Conservation (phyloP, 2,329 filamentous ascomycete genomes). For the Epichloe sibirici region DNA sequence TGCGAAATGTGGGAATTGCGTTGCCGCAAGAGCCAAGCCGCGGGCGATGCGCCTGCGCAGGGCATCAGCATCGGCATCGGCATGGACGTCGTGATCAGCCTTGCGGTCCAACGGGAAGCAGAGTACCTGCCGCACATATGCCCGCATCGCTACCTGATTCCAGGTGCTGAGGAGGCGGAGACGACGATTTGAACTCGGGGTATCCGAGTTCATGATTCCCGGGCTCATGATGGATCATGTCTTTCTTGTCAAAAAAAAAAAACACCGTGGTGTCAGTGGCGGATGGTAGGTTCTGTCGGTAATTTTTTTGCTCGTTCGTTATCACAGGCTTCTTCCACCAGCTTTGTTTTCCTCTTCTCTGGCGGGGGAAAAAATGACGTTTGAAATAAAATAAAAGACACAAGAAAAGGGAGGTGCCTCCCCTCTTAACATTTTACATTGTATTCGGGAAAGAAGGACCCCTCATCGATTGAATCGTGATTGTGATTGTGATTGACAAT, state of each 20-base stretch:
- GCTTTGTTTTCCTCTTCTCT: neutral
- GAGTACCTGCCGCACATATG: slow-evolving; percentile 10
- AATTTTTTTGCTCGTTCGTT: neutral
- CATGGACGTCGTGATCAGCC: neutral
- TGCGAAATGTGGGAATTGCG: slow-evolving; percentile 16
- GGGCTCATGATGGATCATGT: neutral
- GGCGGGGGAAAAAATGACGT: too few species aligned
- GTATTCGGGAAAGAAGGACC: too few species aligned
- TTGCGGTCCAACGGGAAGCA: slow-evolving; percentile 7
- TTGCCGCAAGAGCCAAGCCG: slow-evolving; percentile 8
- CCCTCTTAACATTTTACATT: too few species aligned
- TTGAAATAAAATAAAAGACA: too few species aligned
- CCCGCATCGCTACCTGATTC: slow-evolving; percentile 10
- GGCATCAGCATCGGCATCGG: neutral
- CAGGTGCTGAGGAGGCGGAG: slow-evolving; percentile 5
- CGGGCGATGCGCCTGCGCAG: slow-evolving; percentile 3
- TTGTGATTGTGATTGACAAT: too few species aligned
- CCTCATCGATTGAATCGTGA: too few species aligned
- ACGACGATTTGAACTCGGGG: neutral
- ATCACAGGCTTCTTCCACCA: neutral
- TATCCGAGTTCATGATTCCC: neutral
- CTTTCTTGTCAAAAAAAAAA: neutral
- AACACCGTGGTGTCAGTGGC: neutral
- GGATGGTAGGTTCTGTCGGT: neutral
- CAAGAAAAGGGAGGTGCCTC: too few species aligned